A percentile compares a stretch with the other conserved stretches of the same genome.
Conservation (phyloP, 257 asterid genomes). For the Hygrophila difformis region DNA sequence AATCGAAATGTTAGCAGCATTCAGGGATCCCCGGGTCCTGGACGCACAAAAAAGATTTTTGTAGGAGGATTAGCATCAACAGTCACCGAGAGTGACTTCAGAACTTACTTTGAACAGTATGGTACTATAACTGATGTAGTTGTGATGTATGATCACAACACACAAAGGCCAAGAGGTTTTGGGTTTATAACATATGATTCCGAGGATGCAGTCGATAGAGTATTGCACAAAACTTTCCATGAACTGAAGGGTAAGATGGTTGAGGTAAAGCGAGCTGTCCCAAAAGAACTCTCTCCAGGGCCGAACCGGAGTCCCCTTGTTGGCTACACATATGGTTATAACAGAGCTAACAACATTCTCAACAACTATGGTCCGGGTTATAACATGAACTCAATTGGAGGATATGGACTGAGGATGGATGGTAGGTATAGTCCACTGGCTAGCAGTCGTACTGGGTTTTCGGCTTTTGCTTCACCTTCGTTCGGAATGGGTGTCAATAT, state of each 20-base stretch:
- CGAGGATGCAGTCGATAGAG: conserved; percentile 77
- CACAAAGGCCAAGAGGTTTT: conserved; percentile 80
- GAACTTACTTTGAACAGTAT: conserved; percentile 65
- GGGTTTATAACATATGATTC: conserved; percentile 75
- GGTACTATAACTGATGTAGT: conserved; percentile 67
- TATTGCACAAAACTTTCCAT: conserved; percentile 61
- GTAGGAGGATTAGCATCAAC: conserved; percentile 91
- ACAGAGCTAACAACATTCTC: conserved; percentile 47
- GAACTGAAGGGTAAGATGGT: conserved; percentile 77
- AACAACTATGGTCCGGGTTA: conserved; percentile 51
- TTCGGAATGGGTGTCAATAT: conserved; percentile 57
- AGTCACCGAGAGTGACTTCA: conserved; percentile 66
- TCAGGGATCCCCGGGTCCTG: conserved; percentile 73
- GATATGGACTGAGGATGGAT: conserved; percentile 57
- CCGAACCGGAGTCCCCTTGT: conserved; percentile 55
- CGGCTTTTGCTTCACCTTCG: conserved; percentile 34
- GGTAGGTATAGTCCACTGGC: conserved; percentile 51
- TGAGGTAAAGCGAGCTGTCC: conserved; percentile 79
- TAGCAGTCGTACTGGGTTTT: conserved; percentile 48
- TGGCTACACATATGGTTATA: conserved; percentile 50
- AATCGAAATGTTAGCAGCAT: conserved; percentile 49
- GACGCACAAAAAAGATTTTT: conserved; percentile 79
- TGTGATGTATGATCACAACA: conserved; percentile 83
- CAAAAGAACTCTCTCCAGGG: conserved; percentile 67
- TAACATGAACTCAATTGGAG: conserved; percentile 48